Conservation (phyloP, 345 rosid genomes). For the Zanthoxylum bungeanum region DNA sequence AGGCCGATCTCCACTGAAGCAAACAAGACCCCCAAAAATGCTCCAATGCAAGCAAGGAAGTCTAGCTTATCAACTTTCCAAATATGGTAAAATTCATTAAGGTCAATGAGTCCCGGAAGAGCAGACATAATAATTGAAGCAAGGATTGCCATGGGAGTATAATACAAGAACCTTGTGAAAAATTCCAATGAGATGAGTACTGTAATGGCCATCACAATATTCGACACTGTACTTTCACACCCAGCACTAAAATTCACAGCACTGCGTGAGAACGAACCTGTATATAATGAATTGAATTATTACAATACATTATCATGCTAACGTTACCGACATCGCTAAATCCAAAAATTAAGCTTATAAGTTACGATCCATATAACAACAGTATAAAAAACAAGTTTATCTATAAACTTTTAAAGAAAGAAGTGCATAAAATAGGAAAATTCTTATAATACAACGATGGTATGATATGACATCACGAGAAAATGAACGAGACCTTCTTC, state of each 20-base stretch:
- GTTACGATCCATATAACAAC: too few relatives aligned
- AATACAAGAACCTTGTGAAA: constrained; percentile 69
- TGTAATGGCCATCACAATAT: constrained; percentile 81
- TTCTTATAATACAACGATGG: too few relatives aligned
- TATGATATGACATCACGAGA: too few relatives aligned
- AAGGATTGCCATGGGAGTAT: constrained; percentile 72
- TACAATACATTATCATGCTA: too few relatives aligned
- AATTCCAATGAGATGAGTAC: constrained; percentile 62
- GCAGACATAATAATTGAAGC: constrained; percentile 86
- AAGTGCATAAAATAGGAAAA: too few relatives aligned
- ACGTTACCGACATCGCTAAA: too few relatives aligned
- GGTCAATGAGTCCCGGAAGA: constrained; percentile 76
- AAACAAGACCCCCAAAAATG: constrained; percentile 76
- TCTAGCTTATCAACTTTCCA: constrained; percentile 89
- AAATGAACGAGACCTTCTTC: too few relatives aligned
- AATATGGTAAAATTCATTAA: constrained; percentile 48
- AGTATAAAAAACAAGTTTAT: neutral
- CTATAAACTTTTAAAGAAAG: too few relatives aligned
- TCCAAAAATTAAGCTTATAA: too few relatives aligned
- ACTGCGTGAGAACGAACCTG: constrained; percentile 90
- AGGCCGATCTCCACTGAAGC: constrained; percentile 89
- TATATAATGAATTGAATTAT: neutral
- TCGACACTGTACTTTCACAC: constrained; percentile 75
- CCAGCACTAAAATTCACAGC: constrained; percentile 90
- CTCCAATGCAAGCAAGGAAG: constrained; percentile 82